Evolutionary conservation across 176 grass and related monocot genomes (phyloP), one percentile per base, ranked within the genome.

Genomic region (Guadua angustifolia): DNA sequence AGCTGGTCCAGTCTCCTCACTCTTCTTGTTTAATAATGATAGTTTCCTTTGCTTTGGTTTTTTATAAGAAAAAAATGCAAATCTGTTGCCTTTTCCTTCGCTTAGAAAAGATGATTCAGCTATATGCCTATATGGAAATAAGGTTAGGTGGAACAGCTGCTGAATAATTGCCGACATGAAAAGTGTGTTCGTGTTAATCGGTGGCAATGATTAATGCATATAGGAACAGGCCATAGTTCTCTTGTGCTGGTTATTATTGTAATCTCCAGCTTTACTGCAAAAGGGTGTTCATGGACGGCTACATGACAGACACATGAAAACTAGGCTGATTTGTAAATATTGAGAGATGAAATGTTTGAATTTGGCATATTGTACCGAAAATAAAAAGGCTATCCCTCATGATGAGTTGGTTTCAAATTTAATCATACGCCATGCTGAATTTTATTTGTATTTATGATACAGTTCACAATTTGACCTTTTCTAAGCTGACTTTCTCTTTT

Each of bases 21-120:
- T 45, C 38, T 58, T 59, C 42, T 80, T 80, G 77, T 81, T 89
- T 56, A 50, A 44, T 75, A 22, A 84, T 76, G 44, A 70, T 84
- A 45, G 75, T 14, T 52, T 79, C 42, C 33, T 85, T 70, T 36
- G 52, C 42, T 62, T 78, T 78, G 7, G 4, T 16, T 49, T 56
- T 69, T 83, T 9, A 49, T 40, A 68, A 29, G 21, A 4, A 73
- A 81, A 85, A 46, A 13, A 5, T 40, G 1, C 24, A 42, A 60
- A 68, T 61, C 33, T 49, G 13, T 69, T 75, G 32, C 24, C 63
- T 85, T 77, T 67, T 25, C 10, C 6, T 69, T 62, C 62, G 11
- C 33, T 25, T 79, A 45, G 58, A 26, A 74, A 71, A 71, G 9
- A 89, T 64, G n/a, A 47, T 82, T 61, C 66, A 21, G 7, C 33